Evolutionary conservation across 805 yeast genomes (phyloP).

Genomic region (Starmerella khaoyaiensis): DNA sequence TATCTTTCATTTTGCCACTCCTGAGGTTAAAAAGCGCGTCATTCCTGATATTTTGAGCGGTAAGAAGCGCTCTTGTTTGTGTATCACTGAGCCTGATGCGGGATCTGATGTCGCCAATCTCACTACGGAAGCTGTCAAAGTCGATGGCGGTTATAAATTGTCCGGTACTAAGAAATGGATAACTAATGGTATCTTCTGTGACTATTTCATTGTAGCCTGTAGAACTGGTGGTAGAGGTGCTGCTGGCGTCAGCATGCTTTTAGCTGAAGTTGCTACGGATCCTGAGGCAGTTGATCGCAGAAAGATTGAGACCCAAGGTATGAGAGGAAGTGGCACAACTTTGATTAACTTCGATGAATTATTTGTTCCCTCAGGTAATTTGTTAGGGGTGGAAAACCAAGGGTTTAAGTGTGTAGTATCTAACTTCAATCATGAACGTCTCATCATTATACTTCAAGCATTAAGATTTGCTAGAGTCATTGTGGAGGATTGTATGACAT

Average conservation of each 20-base stretch:
- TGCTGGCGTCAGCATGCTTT: conserved; percentile 30
- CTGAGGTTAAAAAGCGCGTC: conserved; percentile 27
- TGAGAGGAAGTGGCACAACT: conserved; percentile 33
- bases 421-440: conserved; percentile 35
- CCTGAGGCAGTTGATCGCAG: conserved; percentile 29
- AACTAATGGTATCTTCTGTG: conserved; percentile 34
- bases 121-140: conserved; percentile 29
- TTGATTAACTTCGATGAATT: conserved; percentile 33
- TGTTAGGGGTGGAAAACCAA: conserved; percentile 31
- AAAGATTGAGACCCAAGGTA: conserved; percentile 32
- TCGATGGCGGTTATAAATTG: conserved; percentile 32
- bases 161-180: conserved; percentile 36
- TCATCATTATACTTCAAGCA: conserved; percentile 32
- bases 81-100: conserved; percentile 36
- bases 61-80: conserved; percentile 30
- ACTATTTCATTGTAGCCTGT: conserved; percentile 34
- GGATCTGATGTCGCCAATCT: conserved; percentile 35
- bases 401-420: conserved; percentile 34
- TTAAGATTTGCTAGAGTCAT: conserved; percentile 30
- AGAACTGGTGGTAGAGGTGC: conserved; percentile 34
- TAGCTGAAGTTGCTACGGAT: conserved; percentile 27
- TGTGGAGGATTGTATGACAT: conserved; percentile 30
- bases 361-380: conserved; percentile 32
- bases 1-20: conserved; percentile 27
- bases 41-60: conserved; percentile 30